Evolutionary conservation across 441 rosid species (phyloP).

Genomic region (Mallotus japonicus): DNA sequence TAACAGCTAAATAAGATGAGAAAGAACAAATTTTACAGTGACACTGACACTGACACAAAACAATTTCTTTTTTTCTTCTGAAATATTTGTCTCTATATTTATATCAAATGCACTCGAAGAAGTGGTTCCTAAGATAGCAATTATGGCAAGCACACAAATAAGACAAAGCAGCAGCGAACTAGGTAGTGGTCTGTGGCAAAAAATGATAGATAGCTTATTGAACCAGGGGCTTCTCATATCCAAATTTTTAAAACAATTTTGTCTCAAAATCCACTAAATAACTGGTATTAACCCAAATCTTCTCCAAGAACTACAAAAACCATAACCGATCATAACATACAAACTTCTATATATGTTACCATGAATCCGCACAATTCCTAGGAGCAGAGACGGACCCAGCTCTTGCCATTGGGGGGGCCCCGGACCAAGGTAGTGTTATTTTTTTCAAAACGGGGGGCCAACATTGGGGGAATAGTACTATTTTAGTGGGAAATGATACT

Average conservation of each 20-base stretch:
- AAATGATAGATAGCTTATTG: slow-evolving; percentile 50
- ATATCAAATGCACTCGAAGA: slow-evolving; percentile 54
- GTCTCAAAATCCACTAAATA: slow-evolving; percentile 32
- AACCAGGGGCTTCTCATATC: slow-evolving; percentile 92
- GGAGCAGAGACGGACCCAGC: too few relatives aligned
- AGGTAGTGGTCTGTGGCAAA: slow-evolving; percentile 65
- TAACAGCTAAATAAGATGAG: too few relatives aligned
- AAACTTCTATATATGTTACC: slow-evolving; percentile 32
- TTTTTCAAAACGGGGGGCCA: too few relatives aligned
- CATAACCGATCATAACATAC: slow-evolving; percentile 40
- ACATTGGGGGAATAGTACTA: too few relatives aligned
- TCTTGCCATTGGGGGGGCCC: too few relatives aligned
- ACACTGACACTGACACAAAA: too few relatives aligned
- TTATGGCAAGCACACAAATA: slow-evolving; percentile 59
- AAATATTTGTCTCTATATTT: too few relatives aligned
- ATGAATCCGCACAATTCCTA: slow-evolving; percentile 31
- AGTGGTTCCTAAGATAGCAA: slow-evolving; percentile 70
- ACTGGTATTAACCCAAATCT: slow-evolving; percentile 27
- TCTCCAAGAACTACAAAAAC: slow-evolving; percentile 34
- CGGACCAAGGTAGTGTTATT: too few relatives aligned
- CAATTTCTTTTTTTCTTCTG: too few relatives aligned
- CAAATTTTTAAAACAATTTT: slow-evolving; percentile 30
- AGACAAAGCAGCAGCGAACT: slow-evolving; percentile 67
- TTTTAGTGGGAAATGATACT: too few relatives aligned
- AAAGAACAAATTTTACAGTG: too few relatives aligned